Evolutionary conservation across 2,329 filamentous ascomycete species (phyloP).

Genomic region (Pseudogymnoascus sp.): DNA sequence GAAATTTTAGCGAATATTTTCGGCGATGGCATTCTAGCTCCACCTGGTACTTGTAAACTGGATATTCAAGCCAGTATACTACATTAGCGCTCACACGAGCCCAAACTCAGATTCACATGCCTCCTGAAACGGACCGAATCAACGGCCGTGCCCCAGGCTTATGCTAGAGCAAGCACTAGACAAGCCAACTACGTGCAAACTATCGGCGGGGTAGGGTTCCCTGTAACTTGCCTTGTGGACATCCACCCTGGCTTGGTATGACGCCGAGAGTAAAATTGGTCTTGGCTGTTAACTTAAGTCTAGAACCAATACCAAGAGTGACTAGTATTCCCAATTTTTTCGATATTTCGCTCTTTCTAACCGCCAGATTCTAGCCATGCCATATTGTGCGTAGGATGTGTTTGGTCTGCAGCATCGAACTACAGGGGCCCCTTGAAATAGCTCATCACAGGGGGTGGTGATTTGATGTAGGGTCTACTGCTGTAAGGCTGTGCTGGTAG

Average conservation of each 20-base stretch:
- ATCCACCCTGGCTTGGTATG: neutral
- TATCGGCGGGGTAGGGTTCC: neutral
- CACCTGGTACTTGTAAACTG: neutral
- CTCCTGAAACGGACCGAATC: neutral
- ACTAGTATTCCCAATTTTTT: neutral
- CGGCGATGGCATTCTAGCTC: neutral
- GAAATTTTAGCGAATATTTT: neutral
- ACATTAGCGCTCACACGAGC: neutral
- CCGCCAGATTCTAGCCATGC: neutral
- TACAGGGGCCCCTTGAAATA: neutral
- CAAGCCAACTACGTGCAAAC: neutral
- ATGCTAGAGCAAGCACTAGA: neutral
- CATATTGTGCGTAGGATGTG: neutral
- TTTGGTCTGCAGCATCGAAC: neutral
- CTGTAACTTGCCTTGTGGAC: neutral
- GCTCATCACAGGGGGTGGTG: neutral
- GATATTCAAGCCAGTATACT: neutral
- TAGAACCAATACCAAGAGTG: neutral
- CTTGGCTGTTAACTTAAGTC: no score
- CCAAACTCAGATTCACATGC: neutral
- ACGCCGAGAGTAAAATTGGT: neutral
- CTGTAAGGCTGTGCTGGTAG: neutral
- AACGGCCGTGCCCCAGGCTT: neutral
- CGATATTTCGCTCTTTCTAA: neutral
- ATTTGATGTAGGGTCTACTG: neutral